Evolutionary conservation across 495 filamentous ascomycete genomes (phyloP).

Genomic region (Hyaloscypha hepaticicola): DNA sequence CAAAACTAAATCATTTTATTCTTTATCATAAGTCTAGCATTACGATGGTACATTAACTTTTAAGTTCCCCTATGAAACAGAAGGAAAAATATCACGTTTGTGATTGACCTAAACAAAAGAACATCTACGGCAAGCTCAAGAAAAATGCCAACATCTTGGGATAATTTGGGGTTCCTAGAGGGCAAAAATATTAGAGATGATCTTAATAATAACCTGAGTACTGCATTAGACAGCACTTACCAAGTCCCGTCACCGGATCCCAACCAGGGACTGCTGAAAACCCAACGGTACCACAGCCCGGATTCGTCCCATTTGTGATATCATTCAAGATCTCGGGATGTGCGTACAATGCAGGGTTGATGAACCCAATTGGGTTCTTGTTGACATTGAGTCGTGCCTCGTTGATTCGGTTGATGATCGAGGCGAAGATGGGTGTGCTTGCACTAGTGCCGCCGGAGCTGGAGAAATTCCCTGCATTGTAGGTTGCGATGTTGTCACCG

Average conservation of each 20-base stretch:
- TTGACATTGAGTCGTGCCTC: constrained; percentile 56
- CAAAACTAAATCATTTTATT: too few relatives aligned
- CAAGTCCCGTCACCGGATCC: constrained; percentile 61
- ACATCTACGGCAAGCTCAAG: constrained; percentile 31
- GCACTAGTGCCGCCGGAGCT: constrained; percentile 53
- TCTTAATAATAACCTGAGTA: neutral
- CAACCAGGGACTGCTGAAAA: constrained; percentile 55
- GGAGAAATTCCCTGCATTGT: constrained; percentile 39
- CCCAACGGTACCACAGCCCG: constrained; percentile 49
- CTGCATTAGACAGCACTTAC: too few relatives aligned
- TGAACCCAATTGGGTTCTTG: constrained; percentile 57
- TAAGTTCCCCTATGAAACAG: too few relatives aligned
- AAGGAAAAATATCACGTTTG: too few relatives aligned
- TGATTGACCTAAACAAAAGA: too few relatives aligned
- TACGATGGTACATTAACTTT: too few relatives aligned
- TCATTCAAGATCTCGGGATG: constrained; percentile 49
- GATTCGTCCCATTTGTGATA: constrained; percentile 47
- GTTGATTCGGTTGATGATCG: constrained; percentile 59
- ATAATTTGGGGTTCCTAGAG: constrained; percentile 52
- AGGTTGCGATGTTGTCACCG: constrained; percentile 54
- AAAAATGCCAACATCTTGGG: constrained; percentile 40
- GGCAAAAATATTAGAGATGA: neutral
- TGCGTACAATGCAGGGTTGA: constrained; percentile 60
- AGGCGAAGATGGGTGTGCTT: constrained; percentile 39
- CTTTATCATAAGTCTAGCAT: too few relatives aligned